Base-by-base conservation (phyloP, 257 asterid species). In the Solanum sparsipilum region DNA sequence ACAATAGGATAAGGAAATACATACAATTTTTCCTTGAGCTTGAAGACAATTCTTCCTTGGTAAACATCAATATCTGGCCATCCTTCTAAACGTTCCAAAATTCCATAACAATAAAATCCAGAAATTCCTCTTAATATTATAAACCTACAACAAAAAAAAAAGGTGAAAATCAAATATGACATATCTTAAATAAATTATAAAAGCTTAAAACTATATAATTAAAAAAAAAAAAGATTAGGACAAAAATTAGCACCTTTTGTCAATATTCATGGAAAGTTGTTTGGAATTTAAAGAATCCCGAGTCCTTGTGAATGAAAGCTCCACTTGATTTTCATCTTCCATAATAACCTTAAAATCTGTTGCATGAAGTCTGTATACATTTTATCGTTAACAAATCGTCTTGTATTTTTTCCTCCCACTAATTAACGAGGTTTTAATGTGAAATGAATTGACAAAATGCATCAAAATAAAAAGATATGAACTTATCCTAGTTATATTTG, bases 31-130 rank as follows among this genome's bases (percentile, higher is more conserved):
- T 87, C 91, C 9, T 92, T 89, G 25, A 96, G 98, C 90, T 96
- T 96, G 92, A 95, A 92, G 9, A 94, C 98, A 0, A 94, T 90
- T 58, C 99, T 92, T 60, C 94, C 94, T 90, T 95, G 96, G 34
- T 87, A 90, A 44, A 91, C 79, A 90, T 90, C 88, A 18, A 95
- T 32, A 86, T 90, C 97, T 31, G 98, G 98, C 98, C 98, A 95
- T 67, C 98, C 98, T 78, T 93, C 90, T 87, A 90, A 84, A 36
- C 93, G 98, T 87, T 94, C 99, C 31, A 93, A 91, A 58, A 93
- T 93, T 16, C 93, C 92, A 63, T 96, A 96, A 7, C 95, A 87
- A 87, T 96, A 95, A 89, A 96, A 94, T n/a, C 99, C 99, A 25
- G 94, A 86, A 58, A 44, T 78, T 35, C 98, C 98, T 35, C 98